Percentiles rank a stretch among this genome's conserved stretches.
Conservation (phyloP, 345 rosid genomes). For the Sisymbrium altissimum region DNA sequence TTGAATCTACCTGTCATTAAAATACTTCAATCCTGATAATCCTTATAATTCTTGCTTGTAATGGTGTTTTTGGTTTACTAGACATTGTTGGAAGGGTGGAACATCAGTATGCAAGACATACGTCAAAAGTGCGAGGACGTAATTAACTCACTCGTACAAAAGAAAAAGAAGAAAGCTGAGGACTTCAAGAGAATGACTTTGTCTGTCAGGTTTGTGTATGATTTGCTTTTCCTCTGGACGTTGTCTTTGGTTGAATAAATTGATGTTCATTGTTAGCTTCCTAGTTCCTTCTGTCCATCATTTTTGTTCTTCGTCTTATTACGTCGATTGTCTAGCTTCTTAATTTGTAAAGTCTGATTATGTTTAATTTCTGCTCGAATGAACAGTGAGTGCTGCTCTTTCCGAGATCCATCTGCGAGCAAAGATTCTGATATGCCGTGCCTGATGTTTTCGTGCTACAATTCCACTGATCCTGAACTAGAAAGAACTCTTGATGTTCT, state of each 20-base stretch:
- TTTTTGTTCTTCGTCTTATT: background rate
- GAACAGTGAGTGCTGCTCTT: slow-evolving; percentile 69
- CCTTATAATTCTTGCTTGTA: slow-evolving; percentile 24
- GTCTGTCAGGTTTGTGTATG: slow-evolving; percentile 60
- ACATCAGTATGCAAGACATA: slow-evolving; percentile 53
- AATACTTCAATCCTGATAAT: background rate
- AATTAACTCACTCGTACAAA: slow-evolving; percentile 41
- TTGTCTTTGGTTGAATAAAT: slow-evolving; percentile 1
- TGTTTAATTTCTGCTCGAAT: slow-evolving; percentile 25
- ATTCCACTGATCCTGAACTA: slow-evolving; percentile 37
- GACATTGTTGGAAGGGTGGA: slow-evolving; percentile 52
- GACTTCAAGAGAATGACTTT: slow-evolving; percentile 48
- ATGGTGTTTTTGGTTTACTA: slow-evolving; percentile 35
- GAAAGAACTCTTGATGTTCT: slow-evolving; percentile 51
- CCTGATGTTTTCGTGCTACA: slow-evolving; percentile 61
- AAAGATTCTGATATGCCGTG: slow-evolving; percentile 52
- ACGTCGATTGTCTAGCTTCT: slow-evolving; percentile 2
- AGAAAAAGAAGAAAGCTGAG: slow-evolving; percentile 59
- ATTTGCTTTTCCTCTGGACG: slow-evolving; percentile 11
- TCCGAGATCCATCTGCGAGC: slow-evolving; percentile 43
- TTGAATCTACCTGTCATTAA: slow-evolving; percentile 8
- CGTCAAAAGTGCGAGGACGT: slow-evolving; percentile 67
- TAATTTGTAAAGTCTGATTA: slow-evolving; percentile 3
- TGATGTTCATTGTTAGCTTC: slow-evolving; percentile 3
- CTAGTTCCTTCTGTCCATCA: slow-evolving; percentile 12